A percentile compares a stretch with the other conserved stretches of the same genome.
These are phyloP conservation scores for Spiromastix sp. DNA, from an alignment of 2,329 filamentous ascomycete genomes.

Conservation along the genomic window DNA sequence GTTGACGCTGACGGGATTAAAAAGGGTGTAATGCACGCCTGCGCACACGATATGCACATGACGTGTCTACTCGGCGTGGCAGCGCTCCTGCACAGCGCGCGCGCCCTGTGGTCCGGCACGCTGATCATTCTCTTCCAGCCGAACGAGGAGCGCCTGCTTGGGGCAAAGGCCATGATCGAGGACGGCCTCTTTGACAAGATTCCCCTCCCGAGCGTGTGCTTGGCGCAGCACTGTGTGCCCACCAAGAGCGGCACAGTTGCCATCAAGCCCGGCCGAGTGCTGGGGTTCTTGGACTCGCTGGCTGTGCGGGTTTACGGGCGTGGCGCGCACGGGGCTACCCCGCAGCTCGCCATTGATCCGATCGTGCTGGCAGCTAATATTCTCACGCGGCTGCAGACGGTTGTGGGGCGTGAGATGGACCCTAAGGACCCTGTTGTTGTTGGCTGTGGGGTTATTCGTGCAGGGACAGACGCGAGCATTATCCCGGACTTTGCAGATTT, in stretches of 20 bases:
- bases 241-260: constrained; percentile 32
- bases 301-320: constrained; percentile 48
- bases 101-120: constrained; percentile 50
- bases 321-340: constrained; percentile 48
- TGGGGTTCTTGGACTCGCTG: constrained; percentile 35
- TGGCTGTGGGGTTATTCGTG: constrained; percentile 49
- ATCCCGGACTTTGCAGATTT: constrained; percentile 47
- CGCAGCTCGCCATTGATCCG: constrained; percentile 48
- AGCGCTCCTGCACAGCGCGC: constrained; percentile 38
- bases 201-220: constrained; percentile 44
- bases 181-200: constrained; percentile 46
- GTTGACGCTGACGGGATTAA: constrained; percentile 38
- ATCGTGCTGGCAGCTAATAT: constrained; percentile 47
- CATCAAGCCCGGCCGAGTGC: constrained; percentile 28
- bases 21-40: constrained; percentile 52
- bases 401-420: constrained; percentile 46
- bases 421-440: constrained; percentile 46
- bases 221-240: constrained; percentile 49
- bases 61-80: constrained; percentile 45
- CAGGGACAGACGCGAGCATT: constrained; percentile 51
- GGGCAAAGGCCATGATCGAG: constrained; percentile 53
- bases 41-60: constrained; percentile 53
- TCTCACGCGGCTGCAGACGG: constrained; percentile 48
- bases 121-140: constrained; percentile 58
- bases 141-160: constrained; percentile 52